Percentiles rank a stretch among this genome's conserved stretches.
Conservation (phyloP, 73 alveolate genomes). For the Uronychia binucleata region DNA sequence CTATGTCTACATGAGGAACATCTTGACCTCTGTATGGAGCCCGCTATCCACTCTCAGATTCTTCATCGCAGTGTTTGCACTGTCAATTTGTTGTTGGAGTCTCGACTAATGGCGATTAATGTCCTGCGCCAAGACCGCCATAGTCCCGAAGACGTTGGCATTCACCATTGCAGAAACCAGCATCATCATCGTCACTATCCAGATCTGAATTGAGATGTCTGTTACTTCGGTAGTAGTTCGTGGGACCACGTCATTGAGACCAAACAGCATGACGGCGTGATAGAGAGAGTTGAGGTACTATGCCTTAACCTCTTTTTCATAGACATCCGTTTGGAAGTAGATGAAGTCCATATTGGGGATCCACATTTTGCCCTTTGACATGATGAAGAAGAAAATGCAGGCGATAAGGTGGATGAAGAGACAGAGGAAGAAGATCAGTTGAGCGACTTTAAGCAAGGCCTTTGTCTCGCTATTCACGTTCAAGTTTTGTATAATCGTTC, state of each 20-base stretch:
- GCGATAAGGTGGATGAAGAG: constrained; percentile 21
- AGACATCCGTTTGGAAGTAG: background rate
- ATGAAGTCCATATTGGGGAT: constrained; percentile 16
- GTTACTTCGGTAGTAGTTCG: constrained; percentile 15
- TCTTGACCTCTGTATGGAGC: constrained; percentile 28
- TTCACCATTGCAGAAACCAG: constrained; percentile 46
- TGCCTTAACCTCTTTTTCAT: background rate
- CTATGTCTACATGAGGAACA: constrained; percentile 15
- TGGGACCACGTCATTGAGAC: constrained; percentile 49
- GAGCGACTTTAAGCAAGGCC: constrained; percentile 24
- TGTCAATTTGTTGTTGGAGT: constrained; percentile 52
- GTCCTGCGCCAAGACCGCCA: constrained; percentile 51
- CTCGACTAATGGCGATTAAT: constrained; percentile 16
- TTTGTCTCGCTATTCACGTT: constrained; percentile 42
- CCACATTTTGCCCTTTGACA: constrained; percentile 4
- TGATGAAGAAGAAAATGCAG: constrained; percentile 24
- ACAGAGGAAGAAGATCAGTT: constrained; percentile 44
- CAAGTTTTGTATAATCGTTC: constrained; percentile 39
- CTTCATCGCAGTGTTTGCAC: constrained; percentile 66
- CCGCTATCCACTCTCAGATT: constrained; percentile 27
- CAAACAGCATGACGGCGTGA: constrained; percentile 40
- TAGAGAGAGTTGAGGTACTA: constrained; percentile 51
- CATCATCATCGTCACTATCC: constrained; percentile 22
- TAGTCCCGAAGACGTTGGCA: constrained; percentile 54
- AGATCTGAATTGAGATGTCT: background rate